These are phyloP conservation scores for Lippia alba DNA, from an alignment of 305 asterid species.

Conservation along the genomic window DNA sequence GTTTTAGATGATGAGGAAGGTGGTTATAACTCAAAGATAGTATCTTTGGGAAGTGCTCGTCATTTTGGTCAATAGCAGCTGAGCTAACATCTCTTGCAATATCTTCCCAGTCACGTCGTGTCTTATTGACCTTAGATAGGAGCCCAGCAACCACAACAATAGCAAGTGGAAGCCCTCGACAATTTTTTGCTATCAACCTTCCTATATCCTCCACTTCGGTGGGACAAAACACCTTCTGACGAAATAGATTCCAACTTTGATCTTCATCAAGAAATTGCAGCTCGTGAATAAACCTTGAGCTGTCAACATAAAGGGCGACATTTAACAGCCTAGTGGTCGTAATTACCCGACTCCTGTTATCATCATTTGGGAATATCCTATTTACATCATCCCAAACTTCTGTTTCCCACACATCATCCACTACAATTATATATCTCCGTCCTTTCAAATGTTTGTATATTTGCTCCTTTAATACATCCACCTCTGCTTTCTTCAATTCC, in stretches of 20 bases:
- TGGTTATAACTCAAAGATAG: no score
- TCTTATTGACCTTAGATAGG: not conserved
- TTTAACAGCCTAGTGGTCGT: not conserved
- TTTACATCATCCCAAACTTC: not conserved
- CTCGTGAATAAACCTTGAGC: not conserved
- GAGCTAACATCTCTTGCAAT: no score
- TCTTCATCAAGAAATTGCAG: not conserved
- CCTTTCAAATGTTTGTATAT: not conserved
- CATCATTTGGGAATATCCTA: not conserved
- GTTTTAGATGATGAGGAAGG: no score
- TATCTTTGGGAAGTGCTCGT: no score
- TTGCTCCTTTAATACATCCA: not conserved
- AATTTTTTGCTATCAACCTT: not conserved
- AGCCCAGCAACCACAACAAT: not conserved
- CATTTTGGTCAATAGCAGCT: no score
- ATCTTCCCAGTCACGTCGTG: not conserved
- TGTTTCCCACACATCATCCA: slow-evolving; percentile 7
- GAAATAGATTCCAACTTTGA: not conserved
- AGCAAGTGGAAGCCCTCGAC: slow-evolving; percentile 8
- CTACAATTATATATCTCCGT: not conserved
- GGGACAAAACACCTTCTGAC: not conserved
- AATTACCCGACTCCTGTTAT: not conserved
- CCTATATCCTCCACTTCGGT: not conserved
- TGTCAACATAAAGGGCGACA: not conserved
- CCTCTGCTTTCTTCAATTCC: not conserved